These are phyloP conservation scores for Diaporthe sp. DNA, from an alignment of 2,329 filamentous ascomycete genomes.

Conservation along the genomic window DNA sequence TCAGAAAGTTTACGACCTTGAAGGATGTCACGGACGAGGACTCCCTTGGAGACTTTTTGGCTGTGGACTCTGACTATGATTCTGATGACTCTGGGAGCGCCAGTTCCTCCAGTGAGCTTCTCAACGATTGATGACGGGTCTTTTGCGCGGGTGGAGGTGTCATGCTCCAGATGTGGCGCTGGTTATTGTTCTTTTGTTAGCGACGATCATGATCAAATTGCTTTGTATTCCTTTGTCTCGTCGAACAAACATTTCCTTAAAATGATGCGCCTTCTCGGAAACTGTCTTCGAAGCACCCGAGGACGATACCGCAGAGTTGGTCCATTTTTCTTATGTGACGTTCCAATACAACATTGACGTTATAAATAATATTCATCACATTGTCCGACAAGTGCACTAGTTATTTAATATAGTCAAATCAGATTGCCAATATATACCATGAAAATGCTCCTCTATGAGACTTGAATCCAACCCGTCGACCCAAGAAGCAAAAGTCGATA, in stretches of 20 bases:
- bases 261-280: neutral
- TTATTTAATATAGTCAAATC: neutral
- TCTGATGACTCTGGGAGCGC: conserved; percentile 11
- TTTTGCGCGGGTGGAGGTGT: neutral
- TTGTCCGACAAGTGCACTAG: neutral
- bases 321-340: neutral
- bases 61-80: conserved; percentile 3
- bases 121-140: conserved; percentile 1
- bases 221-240: neutral
- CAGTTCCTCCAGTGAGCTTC: neutral
- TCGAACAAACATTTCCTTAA: neutral
- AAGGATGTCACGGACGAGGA: conserved; percentile 18
- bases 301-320: too few relatives aligned
- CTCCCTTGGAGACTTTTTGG: neutral
- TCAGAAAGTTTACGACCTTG: conserved; percentile 23
- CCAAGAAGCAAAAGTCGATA: neutral
- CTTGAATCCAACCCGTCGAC: neutral
- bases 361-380: neutral
- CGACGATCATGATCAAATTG: neutral
- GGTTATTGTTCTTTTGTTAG: conserved; percentile 11
- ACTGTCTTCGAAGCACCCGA: neutral
- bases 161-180: neutral
- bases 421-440: neutral
- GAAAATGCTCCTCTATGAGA: neutral
- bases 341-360: conserved; percentile 6